phyloP scores from a whole-genome alignment of 1,284 basidiomycete species.

The Pterula multifida region DNA sequence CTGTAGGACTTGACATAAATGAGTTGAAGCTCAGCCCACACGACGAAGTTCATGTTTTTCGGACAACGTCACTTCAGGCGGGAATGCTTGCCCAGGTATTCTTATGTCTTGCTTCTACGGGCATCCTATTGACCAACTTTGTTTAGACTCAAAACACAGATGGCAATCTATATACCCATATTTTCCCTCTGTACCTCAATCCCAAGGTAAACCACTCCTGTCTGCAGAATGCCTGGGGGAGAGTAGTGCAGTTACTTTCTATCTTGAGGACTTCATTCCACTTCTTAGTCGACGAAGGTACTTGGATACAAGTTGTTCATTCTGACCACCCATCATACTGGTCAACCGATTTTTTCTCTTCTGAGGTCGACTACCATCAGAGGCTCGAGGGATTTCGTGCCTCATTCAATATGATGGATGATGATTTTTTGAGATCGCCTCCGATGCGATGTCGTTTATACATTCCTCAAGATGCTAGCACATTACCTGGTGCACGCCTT shows the following conservation, averaged over 20 bases:
- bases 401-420: conserved; percentile 6
- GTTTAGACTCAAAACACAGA: conserved; percentile 30
- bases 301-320: conserved; percentile 33
- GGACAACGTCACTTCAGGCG: not conserved
- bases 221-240: conserved; percentile 25
- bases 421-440: conserved; percentile 16
- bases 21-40: not conserved
- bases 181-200: conserved; percentile 28
- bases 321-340: conserved; percentile 22
- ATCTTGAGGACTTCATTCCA: conserved; percentile 38
- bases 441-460: conserved; percentile 25
- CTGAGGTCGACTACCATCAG: conserved; percentile 9
- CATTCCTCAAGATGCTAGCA: conserved; percentile 9
- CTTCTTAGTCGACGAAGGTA: conserved; percentile 23
- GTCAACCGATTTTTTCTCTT: conserved; percentile 14
- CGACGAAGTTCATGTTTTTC: not conserved
- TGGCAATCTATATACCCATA: conserved; percentile 34
- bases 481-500: conserved; percentile 11
- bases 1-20: not conserved
- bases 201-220: conserved; percentile 16
- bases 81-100: not conserved
- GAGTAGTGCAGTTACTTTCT: conserved; percentile 19
- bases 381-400: not conserved
- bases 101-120: not conserved
- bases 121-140: not conserved